These are phyloP conservation scores for Dysphania ambrosioides DNA, from an alignment of 148 eudicot species.

Conservation along the genomic window DNA sequence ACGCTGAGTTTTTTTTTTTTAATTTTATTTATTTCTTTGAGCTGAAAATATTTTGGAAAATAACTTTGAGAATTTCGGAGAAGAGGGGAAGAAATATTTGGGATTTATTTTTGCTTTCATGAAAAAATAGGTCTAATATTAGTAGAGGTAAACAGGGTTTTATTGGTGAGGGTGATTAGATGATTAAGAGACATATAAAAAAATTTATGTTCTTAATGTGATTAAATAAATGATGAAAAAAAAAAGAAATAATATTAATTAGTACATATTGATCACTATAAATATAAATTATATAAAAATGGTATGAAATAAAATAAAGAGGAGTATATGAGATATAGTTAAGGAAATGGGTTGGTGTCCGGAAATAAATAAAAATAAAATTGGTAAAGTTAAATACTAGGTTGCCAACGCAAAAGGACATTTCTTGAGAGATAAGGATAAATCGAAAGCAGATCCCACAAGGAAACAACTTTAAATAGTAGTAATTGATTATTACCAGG, in stretches of 20 bases:
- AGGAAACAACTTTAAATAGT: conserved; percentile 27
- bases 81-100: conserved; percentile 12
- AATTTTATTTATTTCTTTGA: too few species aligned
- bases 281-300: conserved; percentile 21
- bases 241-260: conserved; percentile 42
- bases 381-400: conserved; percentile 94
- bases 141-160: conserved; percentile 42
- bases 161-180: conserved; percentile 36
- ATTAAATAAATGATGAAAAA: conserved; percentile 37
- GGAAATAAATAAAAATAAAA: conserved; percentile 37
- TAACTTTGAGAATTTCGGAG: conserved; percentile 16
- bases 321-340: conserved; percentile 67
- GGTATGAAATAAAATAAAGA: conserved; percentile 47
- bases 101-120: conserved; percentile 12
- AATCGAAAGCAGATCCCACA: conserved; percentile 32
- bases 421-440: conserved; percentile 43
- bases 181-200: conserved; percentile 24
- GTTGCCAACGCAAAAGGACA: conserved; percentile 92
- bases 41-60: conserved; percentile 14
- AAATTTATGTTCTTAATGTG: conserved; percentile 33
- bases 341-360: conserved; percentile 74
- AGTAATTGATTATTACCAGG: too few species aligned
- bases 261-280: conserved; percentile 38
- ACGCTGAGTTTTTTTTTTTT: conserved; percentile 8
- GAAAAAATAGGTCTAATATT: conserved; percentile 44